Evolutionary conservation across 2,329 filamentous ascomycete species (phyloP).

Genomic region (Colletotrichum acutatum): DNA sequence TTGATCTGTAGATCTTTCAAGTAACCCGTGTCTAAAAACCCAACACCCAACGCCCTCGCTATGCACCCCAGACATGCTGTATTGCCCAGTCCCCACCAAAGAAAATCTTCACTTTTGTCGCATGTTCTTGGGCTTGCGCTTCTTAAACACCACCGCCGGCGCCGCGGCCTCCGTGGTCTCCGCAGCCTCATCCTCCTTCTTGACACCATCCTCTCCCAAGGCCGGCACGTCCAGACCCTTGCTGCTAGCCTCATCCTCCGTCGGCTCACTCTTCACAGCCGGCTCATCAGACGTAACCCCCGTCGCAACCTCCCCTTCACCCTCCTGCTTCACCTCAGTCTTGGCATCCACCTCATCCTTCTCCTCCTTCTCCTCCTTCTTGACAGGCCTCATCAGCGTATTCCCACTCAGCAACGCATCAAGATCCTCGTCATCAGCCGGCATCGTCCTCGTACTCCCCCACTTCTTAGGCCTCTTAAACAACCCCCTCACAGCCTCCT

Average conservation of each 20-base stretch:
- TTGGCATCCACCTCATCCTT: constrained; percentile 38
- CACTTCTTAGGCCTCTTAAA: constrained; percentile 69
- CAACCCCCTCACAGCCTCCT: constrained; percentile 66
- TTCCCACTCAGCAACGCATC: constrained; percentile 67
- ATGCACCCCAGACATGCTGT: not conserved
- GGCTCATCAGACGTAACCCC: constrained; percentile 42
- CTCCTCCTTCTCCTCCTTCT: constrained; percentile 46
- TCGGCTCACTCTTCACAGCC: constrained; percentile 52
- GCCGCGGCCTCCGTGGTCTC: constrained; percentile 45
- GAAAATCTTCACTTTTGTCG: constrained; percentile 61
- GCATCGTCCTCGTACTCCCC: constrained; percentile 63
- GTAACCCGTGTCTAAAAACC: too few relatives aligned
- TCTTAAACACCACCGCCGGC: constrained; percentile 77
- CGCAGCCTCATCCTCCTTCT: constrained; percentile 52
- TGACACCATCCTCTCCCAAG: constrained; percentile 42
- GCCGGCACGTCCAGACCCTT: constrained; percentile 19
- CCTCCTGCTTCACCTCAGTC: constrained; percentile 42
- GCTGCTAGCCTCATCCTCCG: constrained; percentile 36
- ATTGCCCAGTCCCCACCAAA: not conserved
- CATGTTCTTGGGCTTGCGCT: constrained; percentile 76
- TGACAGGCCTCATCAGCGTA: constrained; percentile 43
- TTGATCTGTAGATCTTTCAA: not conserved
- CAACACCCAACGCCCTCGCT: constrained; percentile 19
- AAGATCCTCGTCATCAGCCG: constrained; percentile 64
- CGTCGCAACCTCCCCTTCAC: constrained; percentile 39